These are phyloP conservation scores for Rubia peregrina DNA, from an alignment of 305 asterid species.

Conservation along the genomic window DNA sequence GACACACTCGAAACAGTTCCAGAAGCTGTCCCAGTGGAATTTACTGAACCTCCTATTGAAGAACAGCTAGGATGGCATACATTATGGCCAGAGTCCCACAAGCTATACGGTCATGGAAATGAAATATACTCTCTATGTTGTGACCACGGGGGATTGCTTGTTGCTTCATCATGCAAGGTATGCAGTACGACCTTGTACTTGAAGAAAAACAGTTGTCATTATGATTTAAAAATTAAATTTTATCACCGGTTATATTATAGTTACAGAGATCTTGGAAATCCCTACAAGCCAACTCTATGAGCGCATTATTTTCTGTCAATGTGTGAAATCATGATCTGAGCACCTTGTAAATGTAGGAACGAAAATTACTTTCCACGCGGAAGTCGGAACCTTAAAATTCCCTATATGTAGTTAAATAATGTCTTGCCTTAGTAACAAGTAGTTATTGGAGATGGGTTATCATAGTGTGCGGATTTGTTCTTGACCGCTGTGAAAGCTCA, in stretches of 20 bases:
- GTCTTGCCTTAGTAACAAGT: not conserved
- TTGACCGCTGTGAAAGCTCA: not conserved
- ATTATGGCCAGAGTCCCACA: constrained; percentile 93
- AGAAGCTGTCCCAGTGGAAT: constrained; percentile 85
- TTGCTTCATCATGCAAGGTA: constrained; percentile 98
- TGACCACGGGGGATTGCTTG: constrained; percentile 70
- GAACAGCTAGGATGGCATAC: constrained; percentile 90
- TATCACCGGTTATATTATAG: not conserved
- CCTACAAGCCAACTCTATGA: not conserved
- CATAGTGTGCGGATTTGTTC: not conserved
- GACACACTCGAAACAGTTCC: constrained; percentile 83
- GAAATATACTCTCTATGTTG: constrained; percentile 78
- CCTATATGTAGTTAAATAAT: not conserved
- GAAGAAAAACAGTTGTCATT: not conserved
- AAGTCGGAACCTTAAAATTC: not conserved
- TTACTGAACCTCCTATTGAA: constrained; percentile 93
- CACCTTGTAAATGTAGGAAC: not conserved
- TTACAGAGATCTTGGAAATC: not conserved
- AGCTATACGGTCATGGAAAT: constrained; percentile 95
- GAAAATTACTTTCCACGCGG: not conserved
- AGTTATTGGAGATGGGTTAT: not conserved
- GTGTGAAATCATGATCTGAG: constrained; percentile 6
- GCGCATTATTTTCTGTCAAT: not conserved
- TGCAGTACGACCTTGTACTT: not conserved
- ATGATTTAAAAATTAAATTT: not conserved